Conservation (phyloP, 768 basidiomycete genomes). For the Multifurca ochricompacta region DNA sequence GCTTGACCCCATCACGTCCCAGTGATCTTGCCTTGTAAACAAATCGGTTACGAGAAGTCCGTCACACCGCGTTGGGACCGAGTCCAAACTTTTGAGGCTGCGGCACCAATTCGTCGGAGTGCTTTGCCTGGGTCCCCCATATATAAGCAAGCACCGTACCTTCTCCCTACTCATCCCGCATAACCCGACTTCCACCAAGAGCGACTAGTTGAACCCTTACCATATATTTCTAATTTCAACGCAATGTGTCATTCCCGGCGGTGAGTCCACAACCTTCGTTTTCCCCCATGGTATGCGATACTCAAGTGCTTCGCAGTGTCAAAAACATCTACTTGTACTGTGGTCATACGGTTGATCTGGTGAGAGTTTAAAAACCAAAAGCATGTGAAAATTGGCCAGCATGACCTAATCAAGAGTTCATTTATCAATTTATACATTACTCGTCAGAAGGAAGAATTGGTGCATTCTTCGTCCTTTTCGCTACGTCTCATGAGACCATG, state of each 20-base stretch:
- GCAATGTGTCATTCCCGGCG: constrained; percentile 18
- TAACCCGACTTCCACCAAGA: constrained; percentile 1
- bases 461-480: neutral
- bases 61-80: constrained; percentile 18
- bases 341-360: constrained; percentile 15
- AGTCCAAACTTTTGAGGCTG: constrained; percentile 12
- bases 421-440: too few species aligned
- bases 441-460: constrained; percentile 16
- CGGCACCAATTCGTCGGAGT: constrained; percentile 13
- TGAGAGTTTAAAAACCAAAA: neutral
- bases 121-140: constrained; percentile 1
- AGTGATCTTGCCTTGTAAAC: constrained; percentile 19
- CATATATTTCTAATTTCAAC: neutral
- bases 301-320: constrained; percentile 3
- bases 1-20: constrained; percentile 17
- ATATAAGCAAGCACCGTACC: constrained; percentile 13
- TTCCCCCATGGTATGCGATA: too few species aligned
- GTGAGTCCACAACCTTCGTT: neutral
- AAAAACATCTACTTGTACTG: constrained; percentile 15
- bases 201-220: neutral
- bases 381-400: neutral
- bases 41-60: constrained; percentile 19
- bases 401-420: neutral
- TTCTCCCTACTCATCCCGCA: constrained; percentile 5
- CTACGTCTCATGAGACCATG: neutral